A percentile compares a stretch with the other conserved stretches of the same genome.
Evolutionary conservation across 345 rosid genomes (phyloP).

Genomic region (Erucastrum elatum): DNA sequence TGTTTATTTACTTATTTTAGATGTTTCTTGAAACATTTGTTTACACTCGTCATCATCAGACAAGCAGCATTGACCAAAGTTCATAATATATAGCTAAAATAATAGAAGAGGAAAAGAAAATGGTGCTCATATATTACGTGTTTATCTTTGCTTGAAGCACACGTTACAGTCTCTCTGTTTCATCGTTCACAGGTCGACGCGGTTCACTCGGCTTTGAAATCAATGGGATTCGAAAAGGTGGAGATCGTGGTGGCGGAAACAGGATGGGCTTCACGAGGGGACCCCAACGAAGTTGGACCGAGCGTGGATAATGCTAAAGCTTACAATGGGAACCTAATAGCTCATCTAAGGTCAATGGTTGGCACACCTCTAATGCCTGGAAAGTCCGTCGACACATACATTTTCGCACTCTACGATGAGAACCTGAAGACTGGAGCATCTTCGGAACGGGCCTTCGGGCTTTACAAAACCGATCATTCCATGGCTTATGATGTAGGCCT

Average conservation of each 20-base stretch:
- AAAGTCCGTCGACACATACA: slow-evolving; percentile 82
- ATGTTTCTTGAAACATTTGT: slow-evolving; percentile 27
- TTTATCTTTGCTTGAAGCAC: slow-evolving; percentile 8
- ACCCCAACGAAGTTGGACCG: slow-evolving; percentile 71
- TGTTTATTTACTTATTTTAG: slow-evolving; percentile 15
- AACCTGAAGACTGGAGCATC: slow-evolving; percentile 74
- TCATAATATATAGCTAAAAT: neutral
- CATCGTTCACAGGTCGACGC: slow-evolving; percentile 70
- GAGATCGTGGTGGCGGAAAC: slow-evolving; percentile 92
- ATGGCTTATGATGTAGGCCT: slow-evolving; percentile 70
- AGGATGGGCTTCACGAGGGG: slow-evolving; percentile 88
- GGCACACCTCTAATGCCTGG: slow-evolving; percentile 98
- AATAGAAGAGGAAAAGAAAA: neutral
- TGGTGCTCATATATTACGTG: neutral
- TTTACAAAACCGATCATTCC: slow-evolving; percentile 73
- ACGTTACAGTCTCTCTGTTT: slow-evolving; percentile 21
- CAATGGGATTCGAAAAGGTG: slow-evolving; percentile 69
- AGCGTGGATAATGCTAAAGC: slow-evolving; percentile 86
- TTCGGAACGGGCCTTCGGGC: slow-evolving; percentile 82
- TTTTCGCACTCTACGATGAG: slow-evolving; percentile 91
- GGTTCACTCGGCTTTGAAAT: slow-evolving; percentile 72
- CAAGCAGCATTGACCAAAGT: slow-evolving; percentile 10
- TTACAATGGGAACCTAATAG: slow-evolving; percentile 81
- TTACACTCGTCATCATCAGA: slow-evolving; percentile 15
- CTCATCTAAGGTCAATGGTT: slow-evolving; percentile 69